Conservation (phyloP, 2,329 filamentous ascomycete species). For the Exophiala sp. region DNA sequence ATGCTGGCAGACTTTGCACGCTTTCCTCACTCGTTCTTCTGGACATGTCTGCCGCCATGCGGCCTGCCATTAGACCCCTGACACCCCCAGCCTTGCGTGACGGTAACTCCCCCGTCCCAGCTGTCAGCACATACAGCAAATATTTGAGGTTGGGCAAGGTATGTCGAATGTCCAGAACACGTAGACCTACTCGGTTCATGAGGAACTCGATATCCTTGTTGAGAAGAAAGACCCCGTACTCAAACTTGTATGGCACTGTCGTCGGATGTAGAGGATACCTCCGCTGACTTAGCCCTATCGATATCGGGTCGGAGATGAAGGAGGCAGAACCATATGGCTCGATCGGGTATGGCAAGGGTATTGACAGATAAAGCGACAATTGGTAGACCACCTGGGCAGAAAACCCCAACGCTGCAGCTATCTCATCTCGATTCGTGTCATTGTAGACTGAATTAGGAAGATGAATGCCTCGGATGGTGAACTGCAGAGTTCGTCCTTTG, state of each 20-base stretch:
- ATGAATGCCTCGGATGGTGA: conserved; percentile 74
- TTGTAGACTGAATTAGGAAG: conserved; percentile 79
- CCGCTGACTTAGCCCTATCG: conserved; percentile 51
- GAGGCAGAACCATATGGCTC: conserved; percentile 69
- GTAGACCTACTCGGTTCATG: conserved; percentile 63
- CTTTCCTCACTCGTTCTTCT: conserved; percentile 42
- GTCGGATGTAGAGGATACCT: conserved; percentile 79
- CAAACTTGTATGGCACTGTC: conserved; percentile 80
- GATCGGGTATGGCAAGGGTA: conserved; percentile 77
- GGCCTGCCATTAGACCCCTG: conserved; percentile 42
- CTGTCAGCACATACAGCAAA: conserved; percentile 81
- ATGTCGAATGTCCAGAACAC: conserved; percentile 84
- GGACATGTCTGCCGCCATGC: conserved; percentile 37
- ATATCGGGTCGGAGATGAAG: conserved; percentile 71
- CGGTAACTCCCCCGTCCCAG: conserved; percentile 64
- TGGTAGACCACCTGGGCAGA: conserved; percentile 71
- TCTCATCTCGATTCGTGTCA: conserved; percentile 64
- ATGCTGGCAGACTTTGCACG: conserved; percentile 20
- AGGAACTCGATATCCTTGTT: conserved; percentile 88
- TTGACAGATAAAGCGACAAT: conserved; percentile 76
- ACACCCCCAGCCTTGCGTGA: conserved; percentile 54
- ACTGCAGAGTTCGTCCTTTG: conserved; percentile 63
- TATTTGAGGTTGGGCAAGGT: conserved; percentile 93
- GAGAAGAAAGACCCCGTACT: conserved; percentile 93
- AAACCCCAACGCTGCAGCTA: conserved; percentile 78